A percentile compares a stretch with the other conserved stretches of the same genome.
Conservation (phyloP, 108 stramenopile species). For the Aurantiochytrium sp. region DNA sequence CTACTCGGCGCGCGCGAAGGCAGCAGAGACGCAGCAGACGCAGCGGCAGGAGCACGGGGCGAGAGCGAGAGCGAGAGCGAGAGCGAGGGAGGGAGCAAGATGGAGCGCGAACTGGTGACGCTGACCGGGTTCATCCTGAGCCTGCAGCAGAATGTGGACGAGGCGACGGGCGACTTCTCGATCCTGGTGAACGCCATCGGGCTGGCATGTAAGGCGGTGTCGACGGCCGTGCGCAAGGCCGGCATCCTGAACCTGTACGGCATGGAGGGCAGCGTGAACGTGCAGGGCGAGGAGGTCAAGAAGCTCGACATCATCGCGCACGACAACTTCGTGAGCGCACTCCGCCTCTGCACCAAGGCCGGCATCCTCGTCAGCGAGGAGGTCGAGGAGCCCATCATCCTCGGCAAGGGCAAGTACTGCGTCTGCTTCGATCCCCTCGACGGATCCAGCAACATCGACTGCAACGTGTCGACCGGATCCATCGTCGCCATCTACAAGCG, state of each 20-base stretch:
- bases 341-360: constrained; percentile 80
- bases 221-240: constrained; percentile 61
- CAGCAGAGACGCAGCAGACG: background rate
- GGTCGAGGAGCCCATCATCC: constrained; percentile 93
- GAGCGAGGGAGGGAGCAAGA: background rate
- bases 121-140: constrained; percentile 19
- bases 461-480: constrained; percentile 95
- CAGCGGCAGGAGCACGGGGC: background rate
- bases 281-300: constrained; percentile 97
- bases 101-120: background rate
- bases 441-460: constrained; percentile 97
- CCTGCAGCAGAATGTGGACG: background rate
- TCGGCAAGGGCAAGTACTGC: constrained; percentile 82
- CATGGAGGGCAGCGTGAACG: constrained; percentile 87
- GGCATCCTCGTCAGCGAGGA: constrained; percentile 92
- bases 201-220: constrained; percentile 92
- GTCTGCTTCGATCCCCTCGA: constrained; percentile 98
- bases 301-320: constrained; percentile 97
- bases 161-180: constrained; percentile 20
- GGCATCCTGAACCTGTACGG: constrained; percentile 68
- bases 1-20: background rate
- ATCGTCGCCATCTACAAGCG: constrained; percentile 93
- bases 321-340: constrained; percentile 96
- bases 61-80: background rate
- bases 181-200: constrained; percentile 28